Base-by-base conservation (phyloP, 2,329 filamentous ascomycete species). In the Fusarium solani-melongenae region DNA sequence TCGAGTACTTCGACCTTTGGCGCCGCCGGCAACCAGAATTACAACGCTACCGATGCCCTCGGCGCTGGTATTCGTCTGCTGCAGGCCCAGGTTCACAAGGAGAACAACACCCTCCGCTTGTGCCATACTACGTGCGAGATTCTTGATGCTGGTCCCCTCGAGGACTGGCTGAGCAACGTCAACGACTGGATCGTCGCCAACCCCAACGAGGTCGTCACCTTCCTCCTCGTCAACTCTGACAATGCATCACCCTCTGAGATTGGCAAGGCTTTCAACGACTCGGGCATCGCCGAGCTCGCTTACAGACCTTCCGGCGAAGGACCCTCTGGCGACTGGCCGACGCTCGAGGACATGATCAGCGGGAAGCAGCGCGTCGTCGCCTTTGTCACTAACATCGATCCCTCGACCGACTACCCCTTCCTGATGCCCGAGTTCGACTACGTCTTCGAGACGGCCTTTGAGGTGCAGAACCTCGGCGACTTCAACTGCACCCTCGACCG, bases 401-500 rank as follows among this genome's bases (percentile, higher is more conserved):
- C 83, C 71, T 80, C 83, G 55, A 41, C 82, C 12, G 74, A 80
- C 9, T 83, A 87, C 69, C 86, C 90, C 0, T 92, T 90, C 80
- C 85, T 93, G 11, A 85, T 93, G 70, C 83, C 88, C 80, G 88
- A 93, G 81, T 93, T 91, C 81, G 82, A 83, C 69, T 89, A 89
- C 83, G 83, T 95, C 65, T 96, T 94, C 82, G 93, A 96, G 82
- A 95, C 92, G 44, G 81, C 87, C 11, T 95, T 88, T 81, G 89
- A 94, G 58, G 89, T 93, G 61, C 88, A 87, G 4, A 84, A 85
- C 10, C 83, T 90, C 1, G 82, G 85, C 2, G 90, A 90, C 79
- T 96, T 95, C 86, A 92, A 91, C 81, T 96, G 94, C 85, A 88
- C 86, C 0, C 86, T 94, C 5, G 86, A 92, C 78, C 90, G 94